Conservation (phyloP, 371 early-diverging fungal genomes). For the Zopfochytrium polystomum region DNA sequence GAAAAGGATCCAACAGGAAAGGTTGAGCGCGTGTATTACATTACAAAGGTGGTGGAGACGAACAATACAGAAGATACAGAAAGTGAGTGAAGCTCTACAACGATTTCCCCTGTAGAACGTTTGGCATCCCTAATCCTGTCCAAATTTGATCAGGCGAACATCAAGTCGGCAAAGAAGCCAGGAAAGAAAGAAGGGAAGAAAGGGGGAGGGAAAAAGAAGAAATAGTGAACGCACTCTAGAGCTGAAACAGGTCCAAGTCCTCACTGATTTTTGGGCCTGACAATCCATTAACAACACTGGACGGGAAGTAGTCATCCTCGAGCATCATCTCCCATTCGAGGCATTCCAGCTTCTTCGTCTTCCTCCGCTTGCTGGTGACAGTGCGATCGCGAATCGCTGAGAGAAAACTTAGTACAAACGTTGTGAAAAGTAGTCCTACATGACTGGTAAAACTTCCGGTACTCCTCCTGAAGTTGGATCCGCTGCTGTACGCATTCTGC, state of each 20-base stretch:
- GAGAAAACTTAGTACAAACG: no score
- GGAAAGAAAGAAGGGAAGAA: conserved; percentile 26
- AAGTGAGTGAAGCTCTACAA: not conserved
- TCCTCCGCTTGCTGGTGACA: no score
- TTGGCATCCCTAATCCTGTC: not conserved
- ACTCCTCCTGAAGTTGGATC: no score
- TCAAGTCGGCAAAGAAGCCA: conserved; percentile 17
- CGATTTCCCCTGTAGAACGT: not conserved
- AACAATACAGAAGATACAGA: conserved; percentile 3
- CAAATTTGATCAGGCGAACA: conserved; percentile 12
- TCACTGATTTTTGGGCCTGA: conserved; percentile 7
- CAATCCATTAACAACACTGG: conserved; percentile 8
- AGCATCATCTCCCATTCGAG: no score
- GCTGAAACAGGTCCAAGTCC: conserved; percentile 9
- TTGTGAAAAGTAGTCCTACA: no score
- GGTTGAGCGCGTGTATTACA: conserved; percentile 28
- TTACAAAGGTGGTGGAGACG: conserved; percentile 51
- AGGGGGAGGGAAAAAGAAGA: conserved; percentile 21
- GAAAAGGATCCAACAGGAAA: conserved; percentile 21
- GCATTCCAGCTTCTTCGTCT: no score
- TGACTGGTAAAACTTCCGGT: no score
- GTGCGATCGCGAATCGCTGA: no score
- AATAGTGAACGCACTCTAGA: conserved; percentile 15
- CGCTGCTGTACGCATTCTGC: no score
- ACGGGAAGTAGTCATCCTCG: conserved; percentile 10